Evolutionary conservation across 495 filamentous ascomycete species (phyloP).

Genomic region (Aspergillus panamensis): DNA sequence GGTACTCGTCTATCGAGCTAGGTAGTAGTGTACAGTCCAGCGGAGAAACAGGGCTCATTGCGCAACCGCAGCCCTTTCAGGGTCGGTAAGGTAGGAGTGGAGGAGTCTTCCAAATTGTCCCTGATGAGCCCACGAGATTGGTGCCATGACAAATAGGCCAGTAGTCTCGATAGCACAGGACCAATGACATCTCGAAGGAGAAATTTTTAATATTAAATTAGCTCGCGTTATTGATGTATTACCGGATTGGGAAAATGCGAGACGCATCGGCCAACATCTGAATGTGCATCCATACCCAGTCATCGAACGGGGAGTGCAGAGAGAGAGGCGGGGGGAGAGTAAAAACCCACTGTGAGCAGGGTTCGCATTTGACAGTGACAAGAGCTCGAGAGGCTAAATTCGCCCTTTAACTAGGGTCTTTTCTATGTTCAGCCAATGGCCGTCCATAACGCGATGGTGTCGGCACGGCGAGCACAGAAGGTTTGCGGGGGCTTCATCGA

Average conservation of each 20-base stretch:
- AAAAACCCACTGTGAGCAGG: not conserved
- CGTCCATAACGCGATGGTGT: not conserved
- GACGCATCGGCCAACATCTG: not conserved
- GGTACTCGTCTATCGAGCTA: no score
- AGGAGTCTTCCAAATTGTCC: not conserved
- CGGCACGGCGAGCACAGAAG: slow-evolving; percentile 2
- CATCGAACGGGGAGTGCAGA: not conserved
- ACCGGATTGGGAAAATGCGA: slow-evolving; percentile 16
- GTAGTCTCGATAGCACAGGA: not conserved
- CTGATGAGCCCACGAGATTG: not conserved
- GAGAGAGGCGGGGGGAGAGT: not conserved
- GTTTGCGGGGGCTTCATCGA: slow-evolving; percentile 13
- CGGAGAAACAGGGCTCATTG: no score
- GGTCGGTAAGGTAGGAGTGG: no score
- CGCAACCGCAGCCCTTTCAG: no score
- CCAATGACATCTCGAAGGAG: slow-evolving; percentile 10
- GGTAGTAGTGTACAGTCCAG: no score
- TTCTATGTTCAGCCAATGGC: slow-evolving; percentile 6
- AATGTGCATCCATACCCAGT: not conserved
- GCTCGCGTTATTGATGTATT: slow-evolving; percentile 5
- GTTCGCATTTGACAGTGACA: no score
- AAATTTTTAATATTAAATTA: slow-evolving; percentile 2
- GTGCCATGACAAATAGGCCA: slow-evolving; percentile 10
- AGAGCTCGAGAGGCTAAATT: not conserved
- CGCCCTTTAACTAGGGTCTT: slow-evolving; percentile 1